These are phyloP conservation scores for Fusarium oligoseptatum DNA, from an alignment of 2,329 filamentous ascomycete genomes.

Conservation along the genomic window DNA sequence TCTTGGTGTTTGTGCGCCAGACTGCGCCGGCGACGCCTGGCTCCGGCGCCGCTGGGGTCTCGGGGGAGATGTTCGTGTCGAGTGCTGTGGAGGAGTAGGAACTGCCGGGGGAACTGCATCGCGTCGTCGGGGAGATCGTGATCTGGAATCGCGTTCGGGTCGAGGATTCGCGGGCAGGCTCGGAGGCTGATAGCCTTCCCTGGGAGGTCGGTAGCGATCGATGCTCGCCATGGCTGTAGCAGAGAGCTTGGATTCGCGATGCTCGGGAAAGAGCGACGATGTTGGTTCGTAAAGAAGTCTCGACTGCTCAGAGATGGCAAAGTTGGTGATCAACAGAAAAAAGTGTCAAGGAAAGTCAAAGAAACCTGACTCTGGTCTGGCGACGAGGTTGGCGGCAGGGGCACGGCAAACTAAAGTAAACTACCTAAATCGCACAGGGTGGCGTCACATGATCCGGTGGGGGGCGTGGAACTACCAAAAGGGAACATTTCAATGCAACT, in stretches of 20 bases:
- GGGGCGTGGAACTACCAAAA: conserved; percentile 21
- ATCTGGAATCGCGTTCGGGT: conserved; percentile 62
- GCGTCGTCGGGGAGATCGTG: conserved; percentile 61
- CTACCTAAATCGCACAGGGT: conserved; percentile 39
- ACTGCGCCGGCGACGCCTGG: conserved; percentile 59
- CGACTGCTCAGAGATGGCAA: conserved; percentile 19
- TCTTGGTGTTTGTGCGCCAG: conserved; percentile 54
- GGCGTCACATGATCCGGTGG: conserved; percentile 40
- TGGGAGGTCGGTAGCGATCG: conserved; percentile 69
- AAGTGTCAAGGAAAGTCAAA: conserved; percentile 35
- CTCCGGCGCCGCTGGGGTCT: conserved; percentile 59
- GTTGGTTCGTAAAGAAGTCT: conserved; percentile 43
- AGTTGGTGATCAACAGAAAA: conserved; percentile 28
- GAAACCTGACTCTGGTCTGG: conserved; percentile 38
- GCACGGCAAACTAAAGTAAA: conserved; percentile 24
- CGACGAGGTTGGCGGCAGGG: conserved; percentile 43
- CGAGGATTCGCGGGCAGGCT: conserved; percentile 55
- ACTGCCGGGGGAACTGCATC: conserved; percentile 70
- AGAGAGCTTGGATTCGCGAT: conserved; percentile 46
- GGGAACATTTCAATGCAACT: conserved; percentile 19
- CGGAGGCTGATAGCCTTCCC: conserved; percentile 70
- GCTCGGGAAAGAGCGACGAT: conserved; percentile 25
- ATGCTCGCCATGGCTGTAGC: conserved; percentile 67
- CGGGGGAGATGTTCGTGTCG: conserved; percentile 68
- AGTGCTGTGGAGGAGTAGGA: conserved; percentile 71